Evolutionary conservation across 148 eudicot genomes (phyloP).

Genomic region (Diospyros lotus): DNA sequence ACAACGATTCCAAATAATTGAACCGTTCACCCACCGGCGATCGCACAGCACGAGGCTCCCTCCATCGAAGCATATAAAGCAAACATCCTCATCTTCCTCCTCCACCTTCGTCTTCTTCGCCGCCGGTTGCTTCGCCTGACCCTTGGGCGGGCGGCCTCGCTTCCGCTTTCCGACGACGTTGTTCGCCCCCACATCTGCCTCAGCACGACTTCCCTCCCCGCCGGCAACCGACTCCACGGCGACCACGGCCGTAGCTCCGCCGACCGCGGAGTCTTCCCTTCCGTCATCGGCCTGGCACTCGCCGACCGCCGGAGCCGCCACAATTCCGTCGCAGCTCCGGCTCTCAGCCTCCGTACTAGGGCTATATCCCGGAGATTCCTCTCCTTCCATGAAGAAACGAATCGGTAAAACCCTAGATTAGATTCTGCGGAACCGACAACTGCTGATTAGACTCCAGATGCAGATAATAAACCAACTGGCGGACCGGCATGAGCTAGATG

Average conservation of each 20-base stretch:
- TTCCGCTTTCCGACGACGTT: constrained; percentile 31
- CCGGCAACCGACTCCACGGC: background rate
- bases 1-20: background rate
- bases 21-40: constrained; percentile 45
- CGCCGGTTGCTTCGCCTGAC: constrained; percentile 26
- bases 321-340: background rate
- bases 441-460: constrained; percentile 22
- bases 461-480: constrained; percentile 17
- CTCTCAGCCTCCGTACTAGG: background rate
- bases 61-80: constrained; percentile 91
- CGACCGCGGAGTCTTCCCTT: constrained; percentile 24
- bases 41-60: constrained; percentile 85
- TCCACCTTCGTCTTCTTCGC: constrained; percentile 10
- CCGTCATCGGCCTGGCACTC: constrained; percentile 14
- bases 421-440: background rate
- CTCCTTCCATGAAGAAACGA: constrained; percentile 19
- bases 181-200: constrained; percentile 11
- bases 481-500: constrained; percentile 18
- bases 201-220: background rate
- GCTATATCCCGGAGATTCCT: background rate
- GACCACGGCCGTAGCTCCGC: constrained; percentile 19
- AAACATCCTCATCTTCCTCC: constrained; percentile 76
- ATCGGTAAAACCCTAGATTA: constrained; percentile 38
- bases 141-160: constrained; percentile 71
- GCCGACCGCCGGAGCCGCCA: constrained; percentile 13